Percentiles rank a stretch among this genome's conserved stretches.
Evolutionary conservation across 2,329 filamentous ascomycete species (phyloP).

Genomic region (Xylariomycetidae sp.): DNA sequence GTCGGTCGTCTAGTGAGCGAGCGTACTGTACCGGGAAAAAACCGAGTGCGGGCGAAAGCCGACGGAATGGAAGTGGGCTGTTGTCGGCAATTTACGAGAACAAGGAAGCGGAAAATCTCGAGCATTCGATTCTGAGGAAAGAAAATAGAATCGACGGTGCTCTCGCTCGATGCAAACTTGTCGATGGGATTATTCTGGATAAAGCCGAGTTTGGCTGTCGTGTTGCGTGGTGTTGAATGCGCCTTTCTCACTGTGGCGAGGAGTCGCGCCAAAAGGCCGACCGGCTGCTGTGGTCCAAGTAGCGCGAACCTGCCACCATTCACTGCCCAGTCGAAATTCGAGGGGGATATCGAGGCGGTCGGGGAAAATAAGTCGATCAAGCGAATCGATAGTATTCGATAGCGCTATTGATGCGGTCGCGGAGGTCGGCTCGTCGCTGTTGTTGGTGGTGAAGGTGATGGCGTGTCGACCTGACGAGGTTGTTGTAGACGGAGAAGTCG

Average conservation of each 20-base stretch:
- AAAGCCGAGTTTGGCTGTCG: not conserved
- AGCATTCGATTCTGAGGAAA: too few species aligned
- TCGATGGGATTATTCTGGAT: conserved; percentile 8
- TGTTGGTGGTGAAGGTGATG: too few species aligned
- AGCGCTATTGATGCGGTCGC: too few species aligned
- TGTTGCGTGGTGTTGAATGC: conserved; percentile 9
- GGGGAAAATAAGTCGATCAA: not conserved
- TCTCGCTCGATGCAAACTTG: conserved; percentile 12
- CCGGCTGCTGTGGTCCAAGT: conserved; percentile 30
- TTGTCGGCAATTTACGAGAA: conserved; percentile 18
- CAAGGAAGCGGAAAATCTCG: too few species aligned
- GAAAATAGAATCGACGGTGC: too few species aligned
- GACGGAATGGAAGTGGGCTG: not conserved
- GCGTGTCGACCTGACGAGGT: too few species aligned
- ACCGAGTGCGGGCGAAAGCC: not conserved
- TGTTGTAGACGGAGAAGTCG: too few species aligned
- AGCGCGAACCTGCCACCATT: conserved; percentile 30
- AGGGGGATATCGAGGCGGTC: conserved; percentile 3
- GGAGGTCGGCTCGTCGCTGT: too few species aligned
- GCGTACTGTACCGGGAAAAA: not conserved
- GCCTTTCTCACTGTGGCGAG: conserved; percentile 28
- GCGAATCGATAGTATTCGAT: not conserved
- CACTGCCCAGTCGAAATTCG: too few species aligned
- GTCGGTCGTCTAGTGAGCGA: conserved; percentile 1
- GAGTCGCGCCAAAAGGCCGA: conserved; percentile 35